phyloP scores from a whole-genome alignment of 1,284 basidiomycete species.

The Ustilago trichophora region DNA sequence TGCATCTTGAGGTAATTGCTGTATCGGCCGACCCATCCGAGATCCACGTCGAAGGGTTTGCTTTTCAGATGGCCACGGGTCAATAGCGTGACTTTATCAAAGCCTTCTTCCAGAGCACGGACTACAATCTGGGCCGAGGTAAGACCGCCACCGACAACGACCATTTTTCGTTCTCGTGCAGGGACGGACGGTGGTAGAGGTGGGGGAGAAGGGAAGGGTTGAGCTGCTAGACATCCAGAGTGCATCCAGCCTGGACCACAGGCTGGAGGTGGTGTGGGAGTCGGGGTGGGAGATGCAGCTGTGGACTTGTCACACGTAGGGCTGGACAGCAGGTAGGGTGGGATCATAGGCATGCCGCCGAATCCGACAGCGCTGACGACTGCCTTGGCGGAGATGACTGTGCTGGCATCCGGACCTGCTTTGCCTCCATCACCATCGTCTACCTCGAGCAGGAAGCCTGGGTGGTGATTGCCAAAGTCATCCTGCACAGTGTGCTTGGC shows the following conservation, averaged over 20 bases:
- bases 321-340: slow-evolving; percentile 21
- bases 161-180: slow-evolving; percentile 15
- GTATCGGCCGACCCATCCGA: slow-evolving; percentile 63
- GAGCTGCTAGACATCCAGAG: slow-evolving; percentile 55
- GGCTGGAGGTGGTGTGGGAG: not conserved
- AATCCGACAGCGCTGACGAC: slow-evolving; percentile 65
- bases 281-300: not conserved
- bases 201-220: slow-evolving; percentile 36
- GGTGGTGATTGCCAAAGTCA: slow-evolving; percentile 21
- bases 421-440: slow-evolving; percentile 1
- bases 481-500: slow-evolving; percentile 22
- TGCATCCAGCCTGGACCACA: slow-evolving; percentile 64
- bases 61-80: slow-evolving; percentile 63
- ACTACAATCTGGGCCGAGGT: slow-evolving; percentile 67
- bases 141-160: slow-evolving; percentile 67
- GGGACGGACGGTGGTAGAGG: slow-evolving; percentile 22
- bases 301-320: not conserved
- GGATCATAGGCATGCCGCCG: slow-evolving; percentile 57
- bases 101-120: slow-evolving; percentile 57
- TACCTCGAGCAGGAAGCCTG: slow-evolving; percentile 34
- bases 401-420: not conserved
- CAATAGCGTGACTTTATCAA: slow-evolving; percentile 60
- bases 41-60: slow-evolving; percentile 64
- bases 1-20: slow-evolving; percentile 61
- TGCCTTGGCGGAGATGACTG: slow-evolving; percentile 32